Evolutionary conservation across 202 grass and related monocot genomes (phyloP).

Genomic region (Schoenoplectus tabernaemontani): DNA sequence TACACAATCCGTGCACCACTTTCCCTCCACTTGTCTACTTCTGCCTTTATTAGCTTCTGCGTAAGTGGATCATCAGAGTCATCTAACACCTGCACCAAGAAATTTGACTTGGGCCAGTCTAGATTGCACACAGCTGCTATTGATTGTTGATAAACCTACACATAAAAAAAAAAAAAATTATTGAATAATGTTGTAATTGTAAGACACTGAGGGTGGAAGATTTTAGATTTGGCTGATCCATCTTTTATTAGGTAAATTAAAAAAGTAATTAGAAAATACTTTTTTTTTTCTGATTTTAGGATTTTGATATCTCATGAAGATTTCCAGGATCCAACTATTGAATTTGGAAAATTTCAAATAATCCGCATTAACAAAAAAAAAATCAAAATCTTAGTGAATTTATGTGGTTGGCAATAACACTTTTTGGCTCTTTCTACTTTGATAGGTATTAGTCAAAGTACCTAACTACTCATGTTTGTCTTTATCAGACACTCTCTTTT

Average conservation of each 20-base stretch:
- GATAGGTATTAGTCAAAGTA: slow-evolving; percentile 5
- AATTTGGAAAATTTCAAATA: background rate
- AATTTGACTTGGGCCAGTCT: slow-evolving; percentile 86
- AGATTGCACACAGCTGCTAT: slow-evolving; percentile 95
- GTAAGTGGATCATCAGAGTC: slow-evolving; percentile 78
- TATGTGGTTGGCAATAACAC: background rate
- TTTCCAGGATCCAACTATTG: background rate
- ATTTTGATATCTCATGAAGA: background rate
- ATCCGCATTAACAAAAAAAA: background rate
- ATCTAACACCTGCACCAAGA: slow-evolving; percentile 91
- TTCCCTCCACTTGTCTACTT: slow-evolving; percentile 85
- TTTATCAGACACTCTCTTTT: slow-evolving; percentile 18
- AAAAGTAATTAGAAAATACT: background rate
- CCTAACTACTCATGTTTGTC: slow-evolving; percentile 19
- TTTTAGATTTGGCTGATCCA: background rate
- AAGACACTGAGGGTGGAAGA: background rate
- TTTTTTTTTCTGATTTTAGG: background rate
- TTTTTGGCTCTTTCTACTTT: slow-evolving; percentile 23
- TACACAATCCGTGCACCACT: slow-evolving; percentile 69
- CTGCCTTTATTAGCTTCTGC: slow-evolving; percentile 67
- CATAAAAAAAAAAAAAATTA: background rate
- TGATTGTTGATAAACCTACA: slow-evolving; percentile 97
- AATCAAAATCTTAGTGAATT: background rate
- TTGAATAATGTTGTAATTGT: background rate
- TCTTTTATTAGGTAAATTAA: background rate